Base-by-base conservation (phyloP, 2,329 filamentous ascomycete species). In the Hirsutella minnesotensis region DNA sequence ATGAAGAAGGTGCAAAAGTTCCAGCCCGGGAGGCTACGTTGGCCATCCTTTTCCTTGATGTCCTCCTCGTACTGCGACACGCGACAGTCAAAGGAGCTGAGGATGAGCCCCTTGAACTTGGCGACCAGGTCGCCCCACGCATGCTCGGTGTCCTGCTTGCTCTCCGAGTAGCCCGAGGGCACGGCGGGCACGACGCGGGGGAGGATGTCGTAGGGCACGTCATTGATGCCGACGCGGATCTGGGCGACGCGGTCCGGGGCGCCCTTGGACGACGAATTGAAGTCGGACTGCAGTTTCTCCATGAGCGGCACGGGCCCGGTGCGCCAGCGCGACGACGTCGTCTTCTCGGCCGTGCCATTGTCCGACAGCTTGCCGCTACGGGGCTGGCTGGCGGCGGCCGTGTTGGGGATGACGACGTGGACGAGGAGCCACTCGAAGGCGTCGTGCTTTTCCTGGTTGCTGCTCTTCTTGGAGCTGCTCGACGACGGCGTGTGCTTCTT, bases 1-100 rank as follows among this genome's bases (percentile, higher is more conserved):
- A 98, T 89, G 59, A 98, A 98, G 59, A 98, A 98, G 0, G 92
- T 98, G 63, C 92, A 96, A 58, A 98, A 98, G 57, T 98, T 98
- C 92, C 92, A 98, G 0, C 92, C 92, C 0, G 92, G 92, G 16
- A 98, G 66, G 29, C 72, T 81, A 38, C 90, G 76, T 59, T 96
- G 89, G 0, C 82, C 77, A 53, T 96, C 90, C 56, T 89, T 92
- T 60, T 95, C 92, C 48, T 86, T 84, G 51, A 98, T 95, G 52
- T 98, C 92, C 46, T 95, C 89, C 61, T 98, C 92, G 59, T 98
- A 98, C 55, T 96, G 90, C 18, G 77, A 80, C 1, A 98, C 92
- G 9, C 92, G 79, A 52, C 81, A 72, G 63, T 96, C 90, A 57
- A 98, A 98, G 1, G 89, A 94, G 5, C 78, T 77, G 21, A 98